These are phyloP conservation scores for Syzygium syzygioides DNA, from an alignment of 441 rosid genomes.

Conservation along the genomic window DNA sequence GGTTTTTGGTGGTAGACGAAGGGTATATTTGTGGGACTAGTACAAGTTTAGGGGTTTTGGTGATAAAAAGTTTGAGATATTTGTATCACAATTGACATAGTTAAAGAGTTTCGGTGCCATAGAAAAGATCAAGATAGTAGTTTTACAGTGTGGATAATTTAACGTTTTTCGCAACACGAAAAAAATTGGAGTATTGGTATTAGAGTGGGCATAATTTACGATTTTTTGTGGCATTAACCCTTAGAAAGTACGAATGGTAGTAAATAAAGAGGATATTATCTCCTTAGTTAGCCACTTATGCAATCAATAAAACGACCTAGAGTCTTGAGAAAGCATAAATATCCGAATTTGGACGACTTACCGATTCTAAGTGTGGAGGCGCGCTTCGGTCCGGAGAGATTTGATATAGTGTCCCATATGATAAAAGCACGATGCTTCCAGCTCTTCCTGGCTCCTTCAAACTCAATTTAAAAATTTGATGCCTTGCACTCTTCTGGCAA, in stretches of 20 bases:
- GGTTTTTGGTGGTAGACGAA: not conserved
- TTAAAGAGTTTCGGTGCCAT: not conserved
- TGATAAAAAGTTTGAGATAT: no score
- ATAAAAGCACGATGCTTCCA: not conserved
- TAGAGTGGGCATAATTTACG: no score
- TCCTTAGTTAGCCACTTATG: not conserved
- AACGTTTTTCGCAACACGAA: no score
- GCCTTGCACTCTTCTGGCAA: not conserved
- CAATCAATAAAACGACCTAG: not conserved
- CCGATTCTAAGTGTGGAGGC: not conserved
- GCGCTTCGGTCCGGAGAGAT: not conserved
- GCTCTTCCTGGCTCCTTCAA: not conserved
- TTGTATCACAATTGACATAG: not conserved
- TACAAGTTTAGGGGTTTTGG: not conserved
- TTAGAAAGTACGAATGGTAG: not conserved
- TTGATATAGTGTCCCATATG: not conserved
- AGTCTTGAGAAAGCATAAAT: not conserved
- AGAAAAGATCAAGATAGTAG: no score
- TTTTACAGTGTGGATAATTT: no score
- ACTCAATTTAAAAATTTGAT: not conserved
- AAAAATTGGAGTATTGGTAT: not conserved
- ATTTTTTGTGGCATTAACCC: no score
- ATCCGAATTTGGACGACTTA: not conserved
- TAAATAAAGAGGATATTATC: not conserved
- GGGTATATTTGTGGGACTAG: not conserved